Conservation (phyloP, 306 rosid genomes). For the Lablab purpureus region DNA sequence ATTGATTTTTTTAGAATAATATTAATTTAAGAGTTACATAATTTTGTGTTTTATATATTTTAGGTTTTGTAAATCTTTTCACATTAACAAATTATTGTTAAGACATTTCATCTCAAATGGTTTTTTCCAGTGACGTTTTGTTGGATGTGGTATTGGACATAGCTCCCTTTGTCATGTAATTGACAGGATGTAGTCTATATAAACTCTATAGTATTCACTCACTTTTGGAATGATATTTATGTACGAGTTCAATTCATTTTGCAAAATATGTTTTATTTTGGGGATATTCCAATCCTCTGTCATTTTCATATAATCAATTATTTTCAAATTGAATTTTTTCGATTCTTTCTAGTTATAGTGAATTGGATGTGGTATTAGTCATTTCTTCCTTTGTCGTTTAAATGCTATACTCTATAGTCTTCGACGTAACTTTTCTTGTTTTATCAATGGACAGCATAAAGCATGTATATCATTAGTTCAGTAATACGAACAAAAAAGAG, state of each 20-base stretch:
- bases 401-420: background rate
- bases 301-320: background rate
- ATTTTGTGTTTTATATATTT: background rate
- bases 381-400: constrained; percentile 25
- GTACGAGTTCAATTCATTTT: background rate
- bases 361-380: background rate
- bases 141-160: background rate
- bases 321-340: background rate
- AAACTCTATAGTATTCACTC: background rate
- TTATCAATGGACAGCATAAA: background rate
- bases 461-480: background rate
- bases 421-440: background rate
- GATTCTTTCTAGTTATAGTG: background rate
- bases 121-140: background rate
- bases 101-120: background rate
- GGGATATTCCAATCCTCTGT: background rate
- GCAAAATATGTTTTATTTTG: background rate
- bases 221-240: background rate
- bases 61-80: background rate
- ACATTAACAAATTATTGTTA: background rate
- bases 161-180: background rate
- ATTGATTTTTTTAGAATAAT: constrained; percentile 8
- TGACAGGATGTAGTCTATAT: background rate
- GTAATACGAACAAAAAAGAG: background rate
- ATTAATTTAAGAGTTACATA: background rate